Evolutionary conservation across 2,329 filamentous ascomycete species (phyloP), one percentile per base, ranked within the genome.

Genomic region (Huntiella bhutanensis): DNA sequence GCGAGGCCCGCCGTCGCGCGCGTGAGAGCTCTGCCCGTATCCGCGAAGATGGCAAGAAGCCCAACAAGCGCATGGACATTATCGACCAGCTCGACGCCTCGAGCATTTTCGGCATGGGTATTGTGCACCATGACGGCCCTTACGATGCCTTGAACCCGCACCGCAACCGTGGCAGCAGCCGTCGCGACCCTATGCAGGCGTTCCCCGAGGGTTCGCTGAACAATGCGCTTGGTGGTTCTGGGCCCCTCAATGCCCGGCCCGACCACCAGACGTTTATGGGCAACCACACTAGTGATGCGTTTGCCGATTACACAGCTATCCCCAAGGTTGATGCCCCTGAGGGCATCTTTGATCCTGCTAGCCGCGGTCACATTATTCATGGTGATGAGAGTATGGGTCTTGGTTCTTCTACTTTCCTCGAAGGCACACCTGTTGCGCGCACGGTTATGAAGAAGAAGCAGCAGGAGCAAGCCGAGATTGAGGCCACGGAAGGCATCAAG

Each of bases 11-110:
- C 49, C 71, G 75, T 16, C 69, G 71, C 39, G 71, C 74, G 47
- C 65, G 67, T 41, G 63, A 67, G 52, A 70, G 74, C 50, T 48
- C 48, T 15, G 48, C 49, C 33, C 56, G 56, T 13, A 52, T 53
- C 19, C 58, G 61, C 49, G 69, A 69, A 55, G 68, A 66, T 53
- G 55, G 62, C 8, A 69, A 69, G 49, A 61, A 63, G 42, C 60
- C 63, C 10, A 70, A 62, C 54, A 60, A 66, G 45, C 70, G 69
- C 53, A 62, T 96, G 53, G 91, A 98, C 59, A 73, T 96, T 40
- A 96, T 98, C 56, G 91, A 98, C 64, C 88, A 95, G 60, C 68
- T 98, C 53, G 91, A 96, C 65, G 87, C 91, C 52, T 95, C 87
- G 4, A 87, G 87, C 60, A 92, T 96, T 54, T 95, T 93, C 58